phyloP scores from a whole-genome alignment of 2,329 filamentous ascomycete species.

The Fusarium tjaetaba region DNA sequence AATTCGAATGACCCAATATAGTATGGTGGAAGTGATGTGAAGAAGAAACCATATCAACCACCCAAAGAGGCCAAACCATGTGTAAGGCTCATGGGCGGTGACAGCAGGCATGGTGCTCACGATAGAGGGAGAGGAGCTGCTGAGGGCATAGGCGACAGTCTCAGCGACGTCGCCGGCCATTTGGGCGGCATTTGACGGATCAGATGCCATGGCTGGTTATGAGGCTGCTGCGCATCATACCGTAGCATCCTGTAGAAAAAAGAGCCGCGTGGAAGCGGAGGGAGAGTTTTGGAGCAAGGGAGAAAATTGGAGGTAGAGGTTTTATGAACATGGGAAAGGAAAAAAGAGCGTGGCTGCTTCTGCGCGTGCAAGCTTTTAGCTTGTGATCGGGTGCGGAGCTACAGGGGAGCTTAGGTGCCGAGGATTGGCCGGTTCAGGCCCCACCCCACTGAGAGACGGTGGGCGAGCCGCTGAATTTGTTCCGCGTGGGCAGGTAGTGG shows the following conservation, averaged over 20 bases:
- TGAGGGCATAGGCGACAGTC: slow-evolving; percentile 47
- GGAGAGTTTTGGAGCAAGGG: slow-evolving; percentile 24
- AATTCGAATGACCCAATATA: slow-evolving; percentile 86
- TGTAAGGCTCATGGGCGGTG: slow-evolving; percentile 53
- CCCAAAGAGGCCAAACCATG: slow-evolving; percentile 68
- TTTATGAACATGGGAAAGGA: slow-evolving; percentile 37
- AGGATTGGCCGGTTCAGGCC: slow-evolving; percentile 38
- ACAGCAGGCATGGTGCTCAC: slow-evolving; percentile 50
- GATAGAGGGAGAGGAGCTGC: slow-evolving; percentile 50
- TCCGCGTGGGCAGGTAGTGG: slow-evolving; percentile 23
- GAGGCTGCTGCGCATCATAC: slow-evolving; percentile 43
- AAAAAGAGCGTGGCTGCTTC: slow-evolving; percentile 34
- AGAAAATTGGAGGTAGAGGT: slow-evolving; percentile 30
- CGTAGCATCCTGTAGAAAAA: slow-evolving; percentile 51
- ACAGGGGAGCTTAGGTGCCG: slow-evolving; percentile 38
- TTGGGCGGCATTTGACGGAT: slow-evolving; percentile 51
- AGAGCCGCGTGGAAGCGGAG: slow-evolving; percentile 37
- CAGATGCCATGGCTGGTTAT: slow-evolving; percentile 54
- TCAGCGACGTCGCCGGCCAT: slow-evolving; percentile 48
- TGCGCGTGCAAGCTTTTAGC: slow-evolving; percentile 39
- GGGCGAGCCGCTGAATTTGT: slow-evolving; percentile 32
- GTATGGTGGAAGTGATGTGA: slow-evolving; percentile 64
- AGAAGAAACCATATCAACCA: slow-evolving; percentile 64
- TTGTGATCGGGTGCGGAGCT: slow-evolving; percentile 44
- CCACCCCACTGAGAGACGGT: slow-evolving; percentile 29